Conservation (phyloP, 306 rosid species). For the Styphnolobium japonicum region DNA sequence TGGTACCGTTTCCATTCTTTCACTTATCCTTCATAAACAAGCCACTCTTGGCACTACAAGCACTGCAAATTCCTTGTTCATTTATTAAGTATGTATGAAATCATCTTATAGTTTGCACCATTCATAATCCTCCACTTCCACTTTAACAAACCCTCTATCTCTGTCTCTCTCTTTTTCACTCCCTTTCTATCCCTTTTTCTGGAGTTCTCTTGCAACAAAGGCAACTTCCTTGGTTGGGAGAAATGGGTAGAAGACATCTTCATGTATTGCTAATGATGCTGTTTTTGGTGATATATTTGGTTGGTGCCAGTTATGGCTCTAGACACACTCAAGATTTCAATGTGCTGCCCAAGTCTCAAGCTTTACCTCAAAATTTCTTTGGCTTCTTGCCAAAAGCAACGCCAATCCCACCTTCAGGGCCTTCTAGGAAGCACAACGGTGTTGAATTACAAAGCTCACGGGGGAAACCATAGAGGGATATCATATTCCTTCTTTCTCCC, state of each 20-base stretch:
- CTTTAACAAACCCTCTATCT: background rate
- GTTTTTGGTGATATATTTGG: slow-evolving; percentile 34
- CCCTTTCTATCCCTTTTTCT: background rate
- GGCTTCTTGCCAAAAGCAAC: slow-evolving; percentile 66
- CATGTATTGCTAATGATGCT: slow-evolving; percentile 28
- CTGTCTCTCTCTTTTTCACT: background rate
- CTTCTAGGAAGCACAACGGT: slow-evolving; percentile 75
- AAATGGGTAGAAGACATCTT: slow-evolving; percentile 45
- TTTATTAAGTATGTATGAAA: background rate
- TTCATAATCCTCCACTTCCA: slow-evolving; percentile 15
- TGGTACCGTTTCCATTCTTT: slow-evolving; percentile 12
- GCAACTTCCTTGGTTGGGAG: background rate
- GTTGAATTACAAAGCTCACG: slow-evolving; percentile 49
- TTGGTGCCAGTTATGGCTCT: slow-evolving; percentile 29
- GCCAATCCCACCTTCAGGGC: slow-evolving; percentile 82
- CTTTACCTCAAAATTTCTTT: slow-evolving; percentile 26
- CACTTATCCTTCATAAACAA: slow-evolving; percentile 28
- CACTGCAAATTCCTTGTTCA: slow-evolving; percentile 23
- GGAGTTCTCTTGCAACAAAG: background rate
- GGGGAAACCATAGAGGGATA: slow-evolving; percentile 39
- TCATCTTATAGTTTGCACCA: slow-evolving; percentile 30
- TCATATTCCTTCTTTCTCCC: background rate
- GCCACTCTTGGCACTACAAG: background rate
- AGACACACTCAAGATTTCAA: slow-evolving; percentile 41
- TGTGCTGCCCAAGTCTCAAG: slow-evolving; percentile 41